Conservation (phyloP, 75 land plant genomes). For the Selaginella moellendorffii region DNA sequence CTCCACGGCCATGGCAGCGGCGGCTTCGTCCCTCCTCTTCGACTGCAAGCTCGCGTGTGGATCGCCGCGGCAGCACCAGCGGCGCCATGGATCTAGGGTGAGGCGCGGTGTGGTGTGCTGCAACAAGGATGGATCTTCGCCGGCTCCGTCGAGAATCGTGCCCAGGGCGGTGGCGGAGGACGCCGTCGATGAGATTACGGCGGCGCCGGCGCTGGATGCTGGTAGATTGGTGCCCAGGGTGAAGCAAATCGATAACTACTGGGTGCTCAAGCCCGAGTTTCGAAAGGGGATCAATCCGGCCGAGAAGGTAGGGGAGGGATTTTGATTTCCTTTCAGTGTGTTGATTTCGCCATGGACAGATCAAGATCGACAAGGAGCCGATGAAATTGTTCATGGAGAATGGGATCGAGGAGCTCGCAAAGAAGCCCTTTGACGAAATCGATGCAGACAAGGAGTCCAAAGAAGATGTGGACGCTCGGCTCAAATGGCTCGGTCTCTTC, state of each 20-base stretch:
- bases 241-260: not conserved
- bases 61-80: too few species aligned
- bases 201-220: too few species aligned
- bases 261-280: not conserved
- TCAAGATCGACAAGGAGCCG: slow-evolving; percentile 81
- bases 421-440: slow-evolving; percentile 48
- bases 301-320: not conserved
- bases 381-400: slow-evolving; percentile 64
- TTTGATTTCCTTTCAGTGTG: not conserved
- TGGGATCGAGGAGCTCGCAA: slow-evolving; percentile 55
- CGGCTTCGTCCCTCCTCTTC: too few species aligned
- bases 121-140: not conserved
- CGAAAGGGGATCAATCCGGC: not conserved
- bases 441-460: slow-evolving; percentile 46
- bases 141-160: too few species aligned
- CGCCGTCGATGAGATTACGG: not conserved
- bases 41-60: too few species aligned
- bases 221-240: not conserved
- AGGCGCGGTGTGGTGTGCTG: not conserved
- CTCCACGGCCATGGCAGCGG: too few species aligned
- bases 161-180: not conserved
- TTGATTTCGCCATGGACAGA: slow-evolving; percentile 12
- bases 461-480: slow-evolving; percentile 76
- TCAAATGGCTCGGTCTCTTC: slow-evolving; percentile 96
- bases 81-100: not conserved